Evolutionary conservation across 2,329 filamentous ascomycete species (phyloP).

Genomic region (Neocatenulostroma microsporum): DNA sequence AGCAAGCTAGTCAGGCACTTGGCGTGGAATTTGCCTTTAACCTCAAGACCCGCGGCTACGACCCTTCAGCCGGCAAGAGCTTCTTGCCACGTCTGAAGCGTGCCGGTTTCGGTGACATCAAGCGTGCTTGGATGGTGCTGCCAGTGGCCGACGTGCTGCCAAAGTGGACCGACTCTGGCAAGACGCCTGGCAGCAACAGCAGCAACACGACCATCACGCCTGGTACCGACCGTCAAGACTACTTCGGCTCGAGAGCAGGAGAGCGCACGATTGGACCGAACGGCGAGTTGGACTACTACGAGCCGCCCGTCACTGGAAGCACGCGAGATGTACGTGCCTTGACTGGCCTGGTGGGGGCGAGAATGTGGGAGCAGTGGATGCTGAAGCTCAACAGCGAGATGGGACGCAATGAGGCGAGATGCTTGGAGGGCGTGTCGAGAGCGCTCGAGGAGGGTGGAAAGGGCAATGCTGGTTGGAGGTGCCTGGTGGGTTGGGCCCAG

Average conservation of each 20-base stretch:
- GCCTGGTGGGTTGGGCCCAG: constrained; percentile 52
- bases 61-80: constrained; percentile 70
- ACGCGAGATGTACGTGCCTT: constrained; percentile 41
- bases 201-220: constrained; percentile 8
- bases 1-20: constrained; percentile 69
- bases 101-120: constrained; percentile 70
- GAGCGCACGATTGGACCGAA: constrained; percentile 32
- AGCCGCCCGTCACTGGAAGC: constrained; percentile 28
- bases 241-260: constrained; percentile 4
- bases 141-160: constrained; percentile 56
- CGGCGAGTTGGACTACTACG: constrained; percentile 23
- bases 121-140: constrained; percentile 80
- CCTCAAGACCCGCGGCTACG: constrained; percentile 82
- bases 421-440: constrained; percentile 49
- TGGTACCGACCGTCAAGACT: constrained; percentile 7
- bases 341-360: constrained; percentile 74
- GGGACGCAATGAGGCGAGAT: constrained; percentile 52
- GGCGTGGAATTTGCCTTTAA: constrained; percentile 88
- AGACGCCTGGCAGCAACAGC: constrained; percentile 9
- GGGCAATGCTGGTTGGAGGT: constrained; percentile 52
- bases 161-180: constrained; percentile 29
- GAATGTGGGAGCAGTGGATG: constrained; percentile 96
- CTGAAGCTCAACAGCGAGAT: constrained; percentile 81
- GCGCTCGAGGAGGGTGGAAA: constrained; percentile 55
- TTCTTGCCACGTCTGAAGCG: constrained; percentile 68